phyloP scores from a whole-genome alignment of 176 grass and related monocot species.

The Bonia amplexicaulis region DNA sequence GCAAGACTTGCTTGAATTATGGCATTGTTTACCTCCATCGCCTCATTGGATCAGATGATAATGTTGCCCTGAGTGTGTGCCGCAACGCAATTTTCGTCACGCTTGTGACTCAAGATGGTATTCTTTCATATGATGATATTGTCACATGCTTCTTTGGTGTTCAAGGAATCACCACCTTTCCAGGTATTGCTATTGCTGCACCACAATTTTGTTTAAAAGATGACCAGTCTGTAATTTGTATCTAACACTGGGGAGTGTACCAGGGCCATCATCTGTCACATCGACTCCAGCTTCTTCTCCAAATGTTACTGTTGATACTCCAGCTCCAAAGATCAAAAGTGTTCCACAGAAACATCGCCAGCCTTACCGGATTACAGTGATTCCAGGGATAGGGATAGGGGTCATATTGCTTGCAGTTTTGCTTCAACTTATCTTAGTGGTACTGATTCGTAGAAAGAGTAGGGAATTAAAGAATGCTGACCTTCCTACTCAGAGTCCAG shows the following conservation, averaged over 20 bases:
- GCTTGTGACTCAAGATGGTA: conserved; percentile 63
- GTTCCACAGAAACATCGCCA: conserved; percentile 36
- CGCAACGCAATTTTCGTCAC: conserved; percentile 83
- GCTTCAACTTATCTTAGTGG: conserved; percentile 59
- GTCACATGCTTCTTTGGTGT: conserved; percentile 95
- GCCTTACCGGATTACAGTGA: conserved; percentile 53
- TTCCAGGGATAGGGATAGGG: conserved; percentile 92
- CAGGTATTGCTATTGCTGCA: conserved; percentile 42
- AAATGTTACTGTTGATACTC: conserved; percentile 47
- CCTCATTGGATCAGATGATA: conserved; percentile 73
- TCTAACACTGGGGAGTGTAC: conserved; percentile 8
- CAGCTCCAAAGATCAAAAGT: conserved; percentile 39
- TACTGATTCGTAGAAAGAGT: conserved; percentile 80
- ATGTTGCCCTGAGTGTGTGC: conserved; percentile 80
- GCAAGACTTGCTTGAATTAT: conserved; percentile 94
- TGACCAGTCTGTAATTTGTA: not conserved
- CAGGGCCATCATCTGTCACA: conserved; percentile 56
- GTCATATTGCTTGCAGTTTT: conserved; percentile 69
- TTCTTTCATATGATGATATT: conserved; percentile 58
- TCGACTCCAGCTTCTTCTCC: conserved; percentile 57
- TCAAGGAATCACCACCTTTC: conserved; percentile 60
- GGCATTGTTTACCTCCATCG: conserved; percentile 79
- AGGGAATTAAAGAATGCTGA: conserved; percentile 59
- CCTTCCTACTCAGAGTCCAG: conserved; percentile 40
- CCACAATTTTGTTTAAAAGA: conserved; percentile 6